Conservation (phyloP, 345 rosid species). For the Eucalyptus globulus region DNA sequence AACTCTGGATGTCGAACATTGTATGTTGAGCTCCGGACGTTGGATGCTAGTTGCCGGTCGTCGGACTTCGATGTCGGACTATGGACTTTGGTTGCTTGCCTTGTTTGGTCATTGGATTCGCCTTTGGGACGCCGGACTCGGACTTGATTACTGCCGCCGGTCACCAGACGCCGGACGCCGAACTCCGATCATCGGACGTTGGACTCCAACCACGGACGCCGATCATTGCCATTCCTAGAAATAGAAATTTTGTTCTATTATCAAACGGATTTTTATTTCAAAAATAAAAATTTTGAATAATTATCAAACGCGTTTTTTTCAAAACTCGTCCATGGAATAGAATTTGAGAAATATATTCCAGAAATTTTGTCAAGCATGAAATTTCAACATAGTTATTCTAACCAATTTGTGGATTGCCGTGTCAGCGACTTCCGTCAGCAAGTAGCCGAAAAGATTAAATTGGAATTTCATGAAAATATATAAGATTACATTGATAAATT, state of each 20-base stretch:
- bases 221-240: fast-evolving
- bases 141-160: too few species aligned
- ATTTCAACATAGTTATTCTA: fast-evolving
- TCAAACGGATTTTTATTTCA: too few species aligned
- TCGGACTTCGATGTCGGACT: fast-evolving
- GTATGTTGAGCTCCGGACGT: fast-evolving
- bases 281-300: too few species aligned
- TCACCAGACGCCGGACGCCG: fast-evolving
- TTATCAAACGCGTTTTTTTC: too few species aligned
- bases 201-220: fast-evolving
- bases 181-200: fast-evolving
- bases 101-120: too few species aligned
- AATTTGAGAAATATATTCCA: too few species aligned
- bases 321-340: too few species aligned
- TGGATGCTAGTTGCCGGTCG: fast-evolving
- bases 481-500: background rate
- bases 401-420: fast-evolving
- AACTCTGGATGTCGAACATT: too few species aligned
- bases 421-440: fast-evolving
- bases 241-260: too few species aligned
- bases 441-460: fast-evolving
- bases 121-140: too few species aligned
- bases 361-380: background rate
- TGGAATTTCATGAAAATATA: fast-evolving
- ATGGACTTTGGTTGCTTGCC: too few species aligned